Evolutionary conservation across 306 rosid species (phyloP).

Genomic region (Lathyrus aphaca): DNA sequence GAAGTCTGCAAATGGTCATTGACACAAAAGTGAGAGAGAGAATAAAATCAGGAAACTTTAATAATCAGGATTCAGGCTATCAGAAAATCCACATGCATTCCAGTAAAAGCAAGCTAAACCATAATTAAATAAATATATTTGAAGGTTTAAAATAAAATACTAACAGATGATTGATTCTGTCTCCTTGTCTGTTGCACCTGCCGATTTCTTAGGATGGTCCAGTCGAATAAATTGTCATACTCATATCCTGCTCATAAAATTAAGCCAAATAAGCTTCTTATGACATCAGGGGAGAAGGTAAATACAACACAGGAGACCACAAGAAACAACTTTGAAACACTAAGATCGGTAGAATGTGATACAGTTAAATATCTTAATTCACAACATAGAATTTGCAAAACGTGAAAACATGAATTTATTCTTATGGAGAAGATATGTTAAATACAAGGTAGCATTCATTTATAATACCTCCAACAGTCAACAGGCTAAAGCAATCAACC

Average conservation of each 20-base stretch:
- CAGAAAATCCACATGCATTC: constrained; percentile 32
- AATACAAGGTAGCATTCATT: constrained; percentile 18
- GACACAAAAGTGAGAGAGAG: constrained; percentile 33
- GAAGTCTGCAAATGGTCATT: constrained; percentile 49
- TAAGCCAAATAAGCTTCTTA: constrained; percentile 38
- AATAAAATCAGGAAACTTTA: constrained; percentile 32
- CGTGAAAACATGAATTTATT: constrained; percentile 16
- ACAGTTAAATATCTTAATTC: constrained; percentile 1
- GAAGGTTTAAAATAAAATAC: constrained; percentile 26
- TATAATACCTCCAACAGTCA: constrained; percentile 13
- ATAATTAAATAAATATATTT: neutral
- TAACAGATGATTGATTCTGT: constrained; percentile 51
- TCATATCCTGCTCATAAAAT: constrained; percentile 62
- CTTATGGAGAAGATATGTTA: neutral
- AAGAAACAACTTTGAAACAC: constrained; percentile 32
- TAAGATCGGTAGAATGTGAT: constrained; percentile 22
- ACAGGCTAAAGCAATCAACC: constrained; percentile 18
- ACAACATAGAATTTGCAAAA: constrained; percentile 25
- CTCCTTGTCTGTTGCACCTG: constrained; percentile 50
- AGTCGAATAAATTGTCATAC: constrained; percentile 67
- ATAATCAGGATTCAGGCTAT: constrained; percentile 4
- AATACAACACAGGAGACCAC: constrained; percentile 17
- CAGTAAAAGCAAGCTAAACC: constrained; percentile 6
- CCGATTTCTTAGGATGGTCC: constrained; percentile 79
- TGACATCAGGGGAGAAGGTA: constrained; percentile 18